Conservation (phyloP, 345 rosid species). For the Eucalyptus pauciflora region DNA sequence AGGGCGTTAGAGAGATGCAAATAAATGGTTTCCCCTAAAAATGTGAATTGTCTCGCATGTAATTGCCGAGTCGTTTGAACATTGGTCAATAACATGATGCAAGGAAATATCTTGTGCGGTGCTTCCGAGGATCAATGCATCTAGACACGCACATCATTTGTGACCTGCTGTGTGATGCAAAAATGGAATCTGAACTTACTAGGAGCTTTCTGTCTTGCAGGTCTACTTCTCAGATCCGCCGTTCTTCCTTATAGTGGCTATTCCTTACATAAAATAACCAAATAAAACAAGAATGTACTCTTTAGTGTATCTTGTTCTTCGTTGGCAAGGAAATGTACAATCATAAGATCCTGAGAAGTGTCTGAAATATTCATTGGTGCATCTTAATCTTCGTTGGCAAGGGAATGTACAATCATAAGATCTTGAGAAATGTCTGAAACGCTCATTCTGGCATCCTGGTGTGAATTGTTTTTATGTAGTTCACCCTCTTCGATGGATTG, state of each 20-base stretch:
- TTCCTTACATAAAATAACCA: neutral
- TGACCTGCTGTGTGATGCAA: neutral
- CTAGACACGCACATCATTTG: neutral
- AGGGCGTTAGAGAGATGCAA: neutral
- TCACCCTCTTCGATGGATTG: neutral
- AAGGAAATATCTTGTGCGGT: neutral
- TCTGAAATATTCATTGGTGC: neutral
- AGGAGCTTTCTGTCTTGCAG: neutral
- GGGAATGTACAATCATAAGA: neutral
- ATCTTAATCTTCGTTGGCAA: neutral
- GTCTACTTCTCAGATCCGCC: neutral
- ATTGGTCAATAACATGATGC: neutral
- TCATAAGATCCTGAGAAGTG: neutral
- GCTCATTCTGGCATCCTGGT: neutral
- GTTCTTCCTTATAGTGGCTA: neutral
- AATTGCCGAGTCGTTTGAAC: neutral
- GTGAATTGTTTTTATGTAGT: neutral
- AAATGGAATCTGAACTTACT: neutral
- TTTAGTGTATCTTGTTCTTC: neutral
- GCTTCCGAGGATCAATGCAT: neutral
- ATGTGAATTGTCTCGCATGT: neutral
- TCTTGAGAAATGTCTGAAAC: neutral
- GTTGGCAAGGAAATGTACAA: neutral
- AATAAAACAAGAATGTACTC: neutral
- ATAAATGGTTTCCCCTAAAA: neutral